Conservation (phyloP, 306 rosid species). For the Hylodesmum podocarpum region DNA sequence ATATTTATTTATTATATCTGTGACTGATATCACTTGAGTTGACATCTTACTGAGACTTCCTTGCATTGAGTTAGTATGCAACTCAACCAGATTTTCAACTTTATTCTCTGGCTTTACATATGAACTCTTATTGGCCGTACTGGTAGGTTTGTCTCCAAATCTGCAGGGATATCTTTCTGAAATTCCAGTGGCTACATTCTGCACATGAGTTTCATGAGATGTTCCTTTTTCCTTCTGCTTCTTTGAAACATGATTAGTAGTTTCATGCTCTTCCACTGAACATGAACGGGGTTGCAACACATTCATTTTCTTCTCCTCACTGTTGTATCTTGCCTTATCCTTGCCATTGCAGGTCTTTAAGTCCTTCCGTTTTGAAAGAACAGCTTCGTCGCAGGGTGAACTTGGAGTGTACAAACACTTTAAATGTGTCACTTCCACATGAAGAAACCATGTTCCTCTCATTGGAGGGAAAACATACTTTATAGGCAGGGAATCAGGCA, state of each 20-base stretch:
- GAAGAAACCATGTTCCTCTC: constrained; percentile 69
- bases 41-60: constrained; percentile 49
- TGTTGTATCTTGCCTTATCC: constrained; percentile 23
- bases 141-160: constrained; percentile 18
- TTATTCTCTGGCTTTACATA: constrained; percentile 25
- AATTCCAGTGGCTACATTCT: constrained; percentile 22
- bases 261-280: constrained; percentile 25
- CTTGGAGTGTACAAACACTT: constrained; percentile 19
- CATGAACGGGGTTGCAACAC: not conserved
- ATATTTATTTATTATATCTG: constrained; percentile 60
- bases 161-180: constrained; percentile 16
- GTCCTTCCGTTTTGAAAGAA: constrained; percentile 27
- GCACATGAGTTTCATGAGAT: constrained; percentile 12
- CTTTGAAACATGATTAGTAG: constrained; percentile 27
- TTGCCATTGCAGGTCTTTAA: not conserved
- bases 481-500: constrained; percentile 57
- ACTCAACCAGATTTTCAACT: constrained; percentile 32
- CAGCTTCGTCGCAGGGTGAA: constrained; percentile 12
- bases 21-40: constrained; percentile 62
- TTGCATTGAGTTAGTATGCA: constrained; percentile 29
- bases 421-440: constrained; percentile 43
- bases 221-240: constrained; percentile 29
- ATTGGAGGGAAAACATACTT: constrained; percentile 46
- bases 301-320: constrained; percentile 31
- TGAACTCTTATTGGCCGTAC: not conserved